Evolutionary conservation across 2,329 filamentous ascomycete species (phyloP).

Genomic region (Fusarium concolor): DNA sequence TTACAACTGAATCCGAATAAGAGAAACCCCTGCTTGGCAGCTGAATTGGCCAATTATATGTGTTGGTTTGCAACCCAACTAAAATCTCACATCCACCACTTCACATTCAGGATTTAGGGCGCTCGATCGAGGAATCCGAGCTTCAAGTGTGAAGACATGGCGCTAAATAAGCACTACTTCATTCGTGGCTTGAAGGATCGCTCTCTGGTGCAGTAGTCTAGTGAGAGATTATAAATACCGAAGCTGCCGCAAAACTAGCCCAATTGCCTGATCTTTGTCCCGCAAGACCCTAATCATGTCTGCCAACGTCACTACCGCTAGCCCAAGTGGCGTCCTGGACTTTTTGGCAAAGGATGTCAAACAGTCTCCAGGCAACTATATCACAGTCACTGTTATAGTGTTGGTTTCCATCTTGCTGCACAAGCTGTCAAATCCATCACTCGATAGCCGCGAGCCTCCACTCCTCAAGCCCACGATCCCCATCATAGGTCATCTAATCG

Average conservation of each 20-base stretch:
- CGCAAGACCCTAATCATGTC: background rate
- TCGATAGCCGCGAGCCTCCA: conserved; percentile 22
- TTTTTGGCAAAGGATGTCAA: conserved; percentile 9
- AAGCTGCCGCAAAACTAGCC: background rate
- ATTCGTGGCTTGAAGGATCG: background rate
- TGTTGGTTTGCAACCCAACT: background rate
- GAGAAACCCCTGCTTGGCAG: background rate
- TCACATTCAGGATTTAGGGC: background rate
- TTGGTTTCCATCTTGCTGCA: background rate
- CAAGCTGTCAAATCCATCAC: conserved; percentile 15
- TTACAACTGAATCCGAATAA: background rate
- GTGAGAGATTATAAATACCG: background rate
- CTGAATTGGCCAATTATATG: background rate
- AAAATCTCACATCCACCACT: background rate
- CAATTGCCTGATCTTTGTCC: background rate
- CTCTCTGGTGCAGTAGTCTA: background rate
- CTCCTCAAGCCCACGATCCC: conserved; percentile 21
- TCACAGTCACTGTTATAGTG: conserved; percentile 6
- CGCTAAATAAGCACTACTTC: background rate
- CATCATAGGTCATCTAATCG: conserved; percentile 56
- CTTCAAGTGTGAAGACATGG: background rate
- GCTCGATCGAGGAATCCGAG: too few species aligned
- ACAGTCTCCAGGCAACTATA: conserved; percentile 17
- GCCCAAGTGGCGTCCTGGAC: background rate
- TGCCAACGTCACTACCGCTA: background rate